These are phyloP conservation scores for Stentor coeruleus DNA, from an alignment of 73 alveolate genomes.

Conservation along the genomic window DNA sequence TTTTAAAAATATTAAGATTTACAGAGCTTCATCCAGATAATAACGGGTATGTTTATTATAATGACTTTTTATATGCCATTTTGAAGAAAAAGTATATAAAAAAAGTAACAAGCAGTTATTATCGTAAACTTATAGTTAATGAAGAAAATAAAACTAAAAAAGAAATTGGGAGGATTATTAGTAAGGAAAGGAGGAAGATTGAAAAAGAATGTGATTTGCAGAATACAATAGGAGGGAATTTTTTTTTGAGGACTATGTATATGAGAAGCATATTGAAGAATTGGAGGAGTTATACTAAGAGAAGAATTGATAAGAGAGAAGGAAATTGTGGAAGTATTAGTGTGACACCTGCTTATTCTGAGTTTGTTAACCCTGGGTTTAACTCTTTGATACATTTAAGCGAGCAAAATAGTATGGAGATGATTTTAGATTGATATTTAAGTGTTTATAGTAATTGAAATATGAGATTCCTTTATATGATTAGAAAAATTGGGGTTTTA, in stretches of 20 bases:
- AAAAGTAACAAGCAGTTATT: not conserved
- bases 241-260: not conserved
- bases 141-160: not conserved
- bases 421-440: no score
- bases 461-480: no score
- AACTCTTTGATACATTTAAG: no score
- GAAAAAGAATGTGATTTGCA: not conserved
- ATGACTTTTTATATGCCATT: slow-evolving; percentile 58
- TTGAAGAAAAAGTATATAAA: slow-evolving; percentile 33
- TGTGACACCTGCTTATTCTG: slow-evolving; percentile 4
- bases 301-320: not conserved
- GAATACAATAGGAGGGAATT: not conserved
- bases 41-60: slow-evolving; percentile 67
- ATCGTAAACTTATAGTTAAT: not conserved
- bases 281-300: not conserved
- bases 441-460: no score
- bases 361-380: not conserved
- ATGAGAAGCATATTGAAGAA: not conserved
- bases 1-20: not conserved
- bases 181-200: not conserved
- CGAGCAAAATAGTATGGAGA: no score
- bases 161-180: not conserved
- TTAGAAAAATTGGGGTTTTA: no score
- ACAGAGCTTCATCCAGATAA: slow-evolving; percentile 41
- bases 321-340: not conserved